A percentile compares a stretch with the other conserved stretches of the same genome.
Conservation (phyloP, 176 grass and related monocot genomes). For the Juncus effusus region DNA sequence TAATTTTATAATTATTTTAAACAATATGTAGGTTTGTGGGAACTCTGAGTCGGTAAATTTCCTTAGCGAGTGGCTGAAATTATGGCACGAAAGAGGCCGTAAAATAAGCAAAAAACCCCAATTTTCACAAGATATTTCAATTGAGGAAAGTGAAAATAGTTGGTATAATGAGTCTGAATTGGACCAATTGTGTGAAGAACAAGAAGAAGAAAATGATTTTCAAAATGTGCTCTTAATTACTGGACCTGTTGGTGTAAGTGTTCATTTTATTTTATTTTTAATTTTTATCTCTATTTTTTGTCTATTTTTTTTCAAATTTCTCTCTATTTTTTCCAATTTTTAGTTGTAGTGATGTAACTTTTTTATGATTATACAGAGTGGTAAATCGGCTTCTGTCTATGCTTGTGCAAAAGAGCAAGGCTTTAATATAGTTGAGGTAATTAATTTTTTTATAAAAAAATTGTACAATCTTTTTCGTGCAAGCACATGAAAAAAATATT, state of each 20-base stretch:
- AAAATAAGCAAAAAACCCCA: slow-evolving; percentile 34
- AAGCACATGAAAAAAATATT: neutral
- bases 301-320: slow-evolving; percentile 23
- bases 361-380: slow-evolving; percentile 58
- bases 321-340: slow-evolving; percentile 22
- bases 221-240: slow-evolving; percentile 87
- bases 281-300: neutral
- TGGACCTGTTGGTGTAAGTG: slow-evolving; percentile 86
- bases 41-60: slow-evolving; percentile 61
- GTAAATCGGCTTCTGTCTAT: slow-evolving; percentile 92
- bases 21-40: slow-evolving; percentile 71
- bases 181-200: slow-evolving; percentile 41
- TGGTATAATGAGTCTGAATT: slow-evolving; percentile 58
- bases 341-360: slow-evolving; percentile 24
- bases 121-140: slow-evolving; percentile 24
- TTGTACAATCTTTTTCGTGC: neutral
- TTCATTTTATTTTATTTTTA: neutral
- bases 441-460: slow-evolving; percentile 7
- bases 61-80: slow-evolving; percentile 75
- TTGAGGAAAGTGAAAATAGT: slow-evolving; percentile 41
- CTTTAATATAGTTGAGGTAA: slow-evolving; percentile 94
- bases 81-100: slow-evolving; percentile 71
- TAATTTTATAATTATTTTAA: slow-evolving; percentile 3
- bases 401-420: slow-evolving; percentile 90
- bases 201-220: slow-evolving; percentile 24